Conservation (phyloP, 805 yeast genomes). For the Kuraishia capsulata region DNA sequence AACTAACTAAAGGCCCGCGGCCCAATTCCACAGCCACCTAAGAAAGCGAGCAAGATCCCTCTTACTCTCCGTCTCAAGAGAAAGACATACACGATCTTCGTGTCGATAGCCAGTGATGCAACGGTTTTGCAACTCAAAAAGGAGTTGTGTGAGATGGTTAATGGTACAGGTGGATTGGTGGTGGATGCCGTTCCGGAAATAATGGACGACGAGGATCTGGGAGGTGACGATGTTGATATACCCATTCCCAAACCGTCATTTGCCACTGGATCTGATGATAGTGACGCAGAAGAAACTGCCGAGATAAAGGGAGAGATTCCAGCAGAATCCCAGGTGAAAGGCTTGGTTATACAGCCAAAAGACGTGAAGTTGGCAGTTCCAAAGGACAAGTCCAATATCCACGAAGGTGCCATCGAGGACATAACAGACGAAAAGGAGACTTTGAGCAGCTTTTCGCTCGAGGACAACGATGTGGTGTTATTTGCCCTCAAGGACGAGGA, state of each 20-base stretch:
- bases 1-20: no score
- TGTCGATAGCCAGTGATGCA: slow-evolving; percentile 14
- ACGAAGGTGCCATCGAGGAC: slow-evolving; percentile 9
- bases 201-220: slow-evolving; percentile 17
- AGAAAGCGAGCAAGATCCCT: slow-evolving; percentile 10
- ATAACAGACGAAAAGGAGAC: slow-evolving; percentile 17
- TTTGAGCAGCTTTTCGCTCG: slow-evolving; percentile 21
- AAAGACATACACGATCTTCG: slow-evolving; percentile 23
- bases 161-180: slow-evolving; percentile 39
- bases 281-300: slow-evolving; percentile 20
- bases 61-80: slow-evolving; percentile 22
- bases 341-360: slow-evolving; percentile 11
- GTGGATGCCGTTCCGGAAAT: slow-evolving; percentile 16
- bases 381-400: slow-evolving; percentile 19
- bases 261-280: slow-evolving; percentile 16
- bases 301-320: slow-evolving; percentile 9
- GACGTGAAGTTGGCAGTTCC: slow-evolving; percentile 32
- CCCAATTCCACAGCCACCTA: no score
- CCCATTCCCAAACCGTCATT: slow-evolving; percentile 32
- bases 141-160: slow-evolving; percentile 27
- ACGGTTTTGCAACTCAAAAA: slow-evolving; percentile 17
- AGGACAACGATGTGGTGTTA: slow-evolving; percentile 32
- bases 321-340: slow-evolving; percentile 4
- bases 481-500: slow-evolving; percentile 30
- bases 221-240: slow-evolving; percentile 21